phyloP scores from a whole-genome alignment of 352 stramenopile genomes.

The Phytophthora pluvialis region DNA sequence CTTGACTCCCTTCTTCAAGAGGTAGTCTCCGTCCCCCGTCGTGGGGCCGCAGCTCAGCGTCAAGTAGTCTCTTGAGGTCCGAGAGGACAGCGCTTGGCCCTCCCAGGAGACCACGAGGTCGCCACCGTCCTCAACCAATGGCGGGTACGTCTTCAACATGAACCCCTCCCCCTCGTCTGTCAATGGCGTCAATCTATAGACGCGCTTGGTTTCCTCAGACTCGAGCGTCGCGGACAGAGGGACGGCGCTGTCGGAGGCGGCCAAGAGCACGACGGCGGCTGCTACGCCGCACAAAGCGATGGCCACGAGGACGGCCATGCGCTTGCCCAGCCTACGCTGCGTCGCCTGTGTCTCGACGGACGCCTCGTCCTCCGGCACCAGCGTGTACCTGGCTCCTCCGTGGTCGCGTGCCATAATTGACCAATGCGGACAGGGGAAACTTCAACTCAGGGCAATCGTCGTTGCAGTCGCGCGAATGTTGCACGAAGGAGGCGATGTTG shows the following conservation, averaged over 20 bases:
- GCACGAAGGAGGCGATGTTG: not conserved
- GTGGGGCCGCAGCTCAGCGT: slow-evolving; percentile 71
- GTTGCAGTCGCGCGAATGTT: not conserved
- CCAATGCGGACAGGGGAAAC: slow-evolving; percentile 18
- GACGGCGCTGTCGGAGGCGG: not conserved
- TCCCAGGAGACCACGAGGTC: slow-evolving; percentile 65
- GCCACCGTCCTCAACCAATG: slow-evolving; percentile 47
- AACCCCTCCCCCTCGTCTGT: slow-evolving; percentile 21
- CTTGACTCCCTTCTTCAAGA: slow-evolving; percentile 46
- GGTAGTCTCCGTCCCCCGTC: slow-evolving; percentile 51
- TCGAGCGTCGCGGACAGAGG: not conserved
- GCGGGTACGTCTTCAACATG: slow-evolving; percentile 44
- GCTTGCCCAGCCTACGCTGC: slow-evolving; percentile 10
- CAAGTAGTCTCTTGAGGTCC: slow-evolving; percentile 57
- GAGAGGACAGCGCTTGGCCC: not conserved
- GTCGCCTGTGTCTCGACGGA: slow-evolving; percentile 4
- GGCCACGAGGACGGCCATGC: slow-evolving; percentile 10
- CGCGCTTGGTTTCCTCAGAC: not conserved
- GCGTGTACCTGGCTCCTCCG: slow-evolving; percentile 27
- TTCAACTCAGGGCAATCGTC: slow-evolving; percentile 22
- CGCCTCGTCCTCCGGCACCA: slow-evolving; percentile 25
- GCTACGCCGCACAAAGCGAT: slow-evolving; percentile 21
- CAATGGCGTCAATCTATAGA: slow-evolving; percentile 2
- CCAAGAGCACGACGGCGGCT: slow-evolving; percentile 15
- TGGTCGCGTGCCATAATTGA: slow-evolving; percentile 24